Conservation (phyloP, 305 asterid genomes). For the Fraxinus ornus region DNA sequence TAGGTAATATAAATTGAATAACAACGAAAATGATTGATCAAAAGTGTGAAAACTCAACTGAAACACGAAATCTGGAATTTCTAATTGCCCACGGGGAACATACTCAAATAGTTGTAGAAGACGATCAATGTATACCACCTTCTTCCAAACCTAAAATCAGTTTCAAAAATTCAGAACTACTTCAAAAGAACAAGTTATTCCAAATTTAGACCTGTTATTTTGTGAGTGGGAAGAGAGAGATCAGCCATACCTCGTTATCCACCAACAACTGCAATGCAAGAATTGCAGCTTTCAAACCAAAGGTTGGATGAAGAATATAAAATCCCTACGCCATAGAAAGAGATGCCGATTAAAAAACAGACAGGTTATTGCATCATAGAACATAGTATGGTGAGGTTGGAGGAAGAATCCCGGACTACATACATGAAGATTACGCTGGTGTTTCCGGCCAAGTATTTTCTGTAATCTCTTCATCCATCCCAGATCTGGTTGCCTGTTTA, state of each 20-base stretch:
- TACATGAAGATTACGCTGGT: constrained; percentile 95
- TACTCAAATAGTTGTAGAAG: constrained; percentile 86
- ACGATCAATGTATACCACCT: constrained; percentile 85
- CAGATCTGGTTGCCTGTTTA: constrained; percentile 88
- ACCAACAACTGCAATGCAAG: constrained; percentile 62
- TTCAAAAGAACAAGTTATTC: background rate
- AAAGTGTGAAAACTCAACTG: constrained; percentile 64
- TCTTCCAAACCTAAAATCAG: constrained; percentile 85
- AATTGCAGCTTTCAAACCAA: constrained; percentile 71
- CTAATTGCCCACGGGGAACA: constrained; percentile 89
- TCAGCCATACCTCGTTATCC: constrained; percentile 55
- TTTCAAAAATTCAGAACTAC: constrained; percentile 12
- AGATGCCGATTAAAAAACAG: constrained; percentile 3
- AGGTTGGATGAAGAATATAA: constrained; percentile 75
- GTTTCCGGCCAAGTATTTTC: constrained; percentile 94
- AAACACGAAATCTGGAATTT: constrained; percentile 91
- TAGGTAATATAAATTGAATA: background rate
- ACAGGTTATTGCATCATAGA: background rate
- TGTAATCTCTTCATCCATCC: constrained; percentile 93
- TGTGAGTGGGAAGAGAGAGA: background rate
- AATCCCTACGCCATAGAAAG: constrained; percentile 48
- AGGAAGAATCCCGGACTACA: constrained; percentile 20
- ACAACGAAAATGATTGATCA: background rate
- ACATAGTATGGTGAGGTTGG: background rate
- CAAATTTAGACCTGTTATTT: background rate